Conservation (phyloP, 1,139 yeast genomes). For the Pichia sp. region DNA sequence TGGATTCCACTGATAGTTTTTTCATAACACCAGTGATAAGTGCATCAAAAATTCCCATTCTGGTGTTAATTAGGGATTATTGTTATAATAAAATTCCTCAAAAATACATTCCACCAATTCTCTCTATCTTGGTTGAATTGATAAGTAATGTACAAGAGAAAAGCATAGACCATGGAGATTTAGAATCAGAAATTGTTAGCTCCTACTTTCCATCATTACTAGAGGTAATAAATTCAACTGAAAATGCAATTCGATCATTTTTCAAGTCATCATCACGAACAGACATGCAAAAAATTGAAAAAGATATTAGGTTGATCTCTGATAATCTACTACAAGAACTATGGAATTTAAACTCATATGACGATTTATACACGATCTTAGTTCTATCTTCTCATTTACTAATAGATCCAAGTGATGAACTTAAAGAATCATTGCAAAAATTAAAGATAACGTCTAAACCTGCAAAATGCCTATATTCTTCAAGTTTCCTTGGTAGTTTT, state of each 20-base stretch:
- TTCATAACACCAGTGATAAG: conserved; percentile 32
- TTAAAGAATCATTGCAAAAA: conserved; percentile 9
- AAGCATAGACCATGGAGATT: too few relatives aligned
- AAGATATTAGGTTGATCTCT: conserved; percentile 24
- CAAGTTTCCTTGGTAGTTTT: conserved; percentile 39
- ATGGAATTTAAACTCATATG: conserved; percentile 27
- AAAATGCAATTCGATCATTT: conserved; percentile 16
- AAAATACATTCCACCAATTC: conserved; percentile 31
- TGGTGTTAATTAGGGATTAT: conserved; percentile 34
- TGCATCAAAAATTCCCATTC: conserved; percentile 33
- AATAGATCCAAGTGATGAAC: conserved; percentile 17
- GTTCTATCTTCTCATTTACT: conserved; percentile 24
- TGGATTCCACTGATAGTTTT: conserved; percentile 5
- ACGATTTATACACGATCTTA: conserved; percentile 28
- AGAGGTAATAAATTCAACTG: conserved; percentile 22
- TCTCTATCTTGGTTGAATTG: conserved; percentile 32
- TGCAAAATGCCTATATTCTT: conserved; percentile 26
- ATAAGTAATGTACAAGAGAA: conserved; percentile 27
- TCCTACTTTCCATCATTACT: conserved; percentile 25
- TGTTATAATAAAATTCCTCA: conserved; percentile 34
- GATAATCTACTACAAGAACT: conserved; percentile 16
- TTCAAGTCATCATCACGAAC: conserved; percentile 4
- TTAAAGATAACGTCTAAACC: conserved; percentile 17
- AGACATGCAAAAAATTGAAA: conserved; percentile 14
- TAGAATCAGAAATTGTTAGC: conserved; percentile 21